Conservation (phyloP, 305 asterid genomes). For the Solanum hybrid region DNA sequence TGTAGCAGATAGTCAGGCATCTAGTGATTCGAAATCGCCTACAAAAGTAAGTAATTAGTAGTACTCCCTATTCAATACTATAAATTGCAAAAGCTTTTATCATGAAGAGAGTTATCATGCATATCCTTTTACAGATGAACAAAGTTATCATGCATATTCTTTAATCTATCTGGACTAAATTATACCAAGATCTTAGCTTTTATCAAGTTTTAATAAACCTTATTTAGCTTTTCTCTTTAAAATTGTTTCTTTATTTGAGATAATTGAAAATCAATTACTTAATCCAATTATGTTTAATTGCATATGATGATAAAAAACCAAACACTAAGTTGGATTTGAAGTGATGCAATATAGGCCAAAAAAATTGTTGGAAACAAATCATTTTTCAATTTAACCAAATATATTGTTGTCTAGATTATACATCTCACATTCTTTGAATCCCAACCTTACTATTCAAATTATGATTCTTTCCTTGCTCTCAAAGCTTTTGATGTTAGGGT, state of each 20-base stretch:
- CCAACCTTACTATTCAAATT: not conserved
- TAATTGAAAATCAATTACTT: not conserved
- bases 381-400: not conserved
- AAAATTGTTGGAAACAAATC: not conserved
- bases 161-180: conserved; percentile 7
- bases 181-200: not conserved
- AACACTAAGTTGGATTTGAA: not conserved
- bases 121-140: not conserved
- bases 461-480: not conserved
- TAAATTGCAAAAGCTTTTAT: not conserved
- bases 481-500: not conserved
- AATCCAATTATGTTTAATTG: not conserved
- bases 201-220: not conserved
- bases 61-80: not conserved
- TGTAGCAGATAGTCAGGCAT: not conserved
- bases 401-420: not conserved
- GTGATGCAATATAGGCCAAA: not conserved
- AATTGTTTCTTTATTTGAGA: not conserved
- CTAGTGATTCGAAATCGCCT: conserved; percentile 12
- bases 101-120: conserved; percentile 1
- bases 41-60: conserved; percentile 10
- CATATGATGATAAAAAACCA: not conserved
- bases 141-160: conserved; percentile 6
- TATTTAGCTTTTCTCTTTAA: not conserved
- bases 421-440: not conserved